Percentiles rank a stretch among this genome's conserved stretches.
These are phyloP conservation scores for Cicer judaicum DNA, from an alignment of 306 rosid species.

Conservation along the genomic window DNA sequence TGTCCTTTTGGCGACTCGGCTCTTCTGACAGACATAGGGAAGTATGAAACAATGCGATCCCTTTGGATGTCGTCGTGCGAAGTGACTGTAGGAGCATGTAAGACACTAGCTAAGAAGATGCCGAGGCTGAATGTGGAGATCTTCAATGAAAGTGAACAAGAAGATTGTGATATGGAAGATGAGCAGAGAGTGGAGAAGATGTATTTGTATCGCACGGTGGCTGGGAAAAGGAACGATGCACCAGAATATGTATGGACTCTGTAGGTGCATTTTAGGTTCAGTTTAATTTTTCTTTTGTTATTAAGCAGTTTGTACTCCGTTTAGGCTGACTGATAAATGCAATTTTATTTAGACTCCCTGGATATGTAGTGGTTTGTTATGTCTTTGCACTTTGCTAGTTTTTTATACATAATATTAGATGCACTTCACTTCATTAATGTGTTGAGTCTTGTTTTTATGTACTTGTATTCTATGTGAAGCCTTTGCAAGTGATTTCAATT, in stretches of 20 bases:
- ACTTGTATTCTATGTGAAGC: not conserved
- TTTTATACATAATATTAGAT: slow-evolving; percentile 37
- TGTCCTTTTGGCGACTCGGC: slow-evolving; percentile 84
- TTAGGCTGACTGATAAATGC: slow-evolving; percentile 58
- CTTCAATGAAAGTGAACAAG: slow-evolving; percentile 66
- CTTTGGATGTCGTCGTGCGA: slow-evolving; percentile 99
- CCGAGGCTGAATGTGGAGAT: slow-evolving; percentile 89
- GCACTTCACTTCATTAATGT: slow-evolving; percentile 3
- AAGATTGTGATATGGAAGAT: slow-evolving; percentile 52
- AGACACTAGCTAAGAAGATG: slow-evolving; percentile 74
- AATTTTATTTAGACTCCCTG: slow-evolving; percentile 52
- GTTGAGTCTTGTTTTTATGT: not conserved
- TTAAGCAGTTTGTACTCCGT: slow-evolving; percentile 59
- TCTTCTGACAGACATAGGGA: slow-evolving; percentile 86
- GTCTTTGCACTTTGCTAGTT: slow-evolving; percentile 40
- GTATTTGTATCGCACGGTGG: slow-evolving; percentile 86
- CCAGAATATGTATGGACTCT: slow-evolving; percentile 89
- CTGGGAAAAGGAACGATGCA: slow-evolving; percentile 78
- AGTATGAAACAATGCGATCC: slow-evolving; percentile 99
- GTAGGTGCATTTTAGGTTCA: slow-evolving; percentile 57
- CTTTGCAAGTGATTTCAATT: too few relatives aligned
- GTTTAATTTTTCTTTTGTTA: slow-evolving; percentile 37
- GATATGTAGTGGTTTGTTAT: slow-evolving; percentile 43
- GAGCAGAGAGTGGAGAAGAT: slow-evolving; percentile 73
- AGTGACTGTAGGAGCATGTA: slow-evolving; percentile 84